Evolutionary conservation across 495 filamentous ascomycete genomes (phyloP), one percentile per base, ranked within the genome.

Genomic region (Lasiosphaeria miniovina): DNA sequence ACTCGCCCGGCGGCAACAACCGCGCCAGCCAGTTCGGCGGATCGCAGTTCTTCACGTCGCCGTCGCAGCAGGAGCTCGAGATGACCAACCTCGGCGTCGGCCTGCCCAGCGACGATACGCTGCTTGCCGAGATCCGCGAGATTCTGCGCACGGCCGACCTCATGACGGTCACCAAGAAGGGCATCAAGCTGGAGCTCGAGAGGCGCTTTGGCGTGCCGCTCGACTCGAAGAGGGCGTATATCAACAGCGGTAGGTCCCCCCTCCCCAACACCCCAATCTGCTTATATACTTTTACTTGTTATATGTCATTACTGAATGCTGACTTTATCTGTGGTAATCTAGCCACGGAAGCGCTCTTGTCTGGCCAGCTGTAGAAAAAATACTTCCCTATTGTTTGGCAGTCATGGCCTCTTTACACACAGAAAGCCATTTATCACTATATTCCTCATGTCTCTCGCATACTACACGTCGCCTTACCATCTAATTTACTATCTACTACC

Each of bases 151-250:
- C 89, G 3, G 91, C 91, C 2, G 95, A 99, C 77, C 77, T 99
- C 66, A 99, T 99, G 94, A 90, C 79, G 9, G 89, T 98, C 35
- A 98, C 95, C 61, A 99, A 99, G 87, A 99, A 98, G 85, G 90
- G 88, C 59, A 88, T 99, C 76, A 97, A 96, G 82, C 74, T 82
- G 59, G 95, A 99, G 74, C 76, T 99, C 58, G 95, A 99, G 78
- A 81, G 82, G 66, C 82, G 92, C 63, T 99, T 96, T 71, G 89
- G 87, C 35, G 84, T 95, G 38, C 80, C 80, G 49, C 75, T 98
- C 55, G 93, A 98, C 70, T 73, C 83, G 54, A 90, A 85, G 80
- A 84, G 90, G 74, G 83, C 88, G 40, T 98, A 96, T 75, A 96
- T 98, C 73, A 95, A 91, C 70, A 92, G 89, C 74, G 91, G 90